Base-by-base conservation (phyloP, 2,329 filamentous ascomycete genomes). In the Curvularia eragrostidis region DNA sequence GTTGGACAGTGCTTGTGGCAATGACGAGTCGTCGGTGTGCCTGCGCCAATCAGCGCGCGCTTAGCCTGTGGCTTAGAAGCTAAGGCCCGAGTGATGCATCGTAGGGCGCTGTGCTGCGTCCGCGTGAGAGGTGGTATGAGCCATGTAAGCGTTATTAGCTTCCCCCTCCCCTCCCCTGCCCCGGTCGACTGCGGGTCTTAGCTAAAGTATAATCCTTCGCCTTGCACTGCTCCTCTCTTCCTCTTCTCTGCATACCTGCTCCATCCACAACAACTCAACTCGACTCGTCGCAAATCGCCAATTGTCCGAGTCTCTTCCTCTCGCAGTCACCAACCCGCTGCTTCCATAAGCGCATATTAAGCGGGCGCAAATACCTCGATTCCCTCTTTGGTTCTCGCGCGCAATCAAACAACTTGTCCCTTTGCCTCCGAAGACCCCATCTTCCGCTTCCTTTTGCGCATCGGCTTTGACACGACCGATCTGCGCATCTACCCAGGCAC, bases 11-110 rank as follows among this genome's bases (percentile, higher is more conserved):
- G 51, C 23, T 18, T 56, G 48, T 56, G 36, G 32, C 36, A 54
- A 56, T 61, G 61, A 63, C 63, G 61, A 58, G 59, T 58, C 26
- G 15, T 21, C 6, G 36, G 12, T 38, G 21, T 4, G 49, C 62
- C 36, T 24, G 47, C 61, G 41, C 59, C 63, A 65, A 59, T 65
- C 15, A 36, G 15, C 13, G 48, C 32, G 12, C 52, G 26, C 46
- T 19, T 39, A 23, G 52, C 21, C 24, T 55, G 53, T 55, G 53
- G 53, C 53, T 52, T 39, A 55, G 36, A 36, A 38, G 47, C 53
- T 36, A 44, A 55, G 34, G 47, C 39, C 47, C 53, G 53, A 55
- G 19, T 44, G 53, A 55, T 55, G 52, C 36, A 32, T 26, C 30
- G 46, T 32, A 18, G 47, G 36, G 36, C 24, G n/a, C 36, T 15